Conservation (phyloP, 768 basidiomycete species). For the Lactarius akahatsu region DNA sequence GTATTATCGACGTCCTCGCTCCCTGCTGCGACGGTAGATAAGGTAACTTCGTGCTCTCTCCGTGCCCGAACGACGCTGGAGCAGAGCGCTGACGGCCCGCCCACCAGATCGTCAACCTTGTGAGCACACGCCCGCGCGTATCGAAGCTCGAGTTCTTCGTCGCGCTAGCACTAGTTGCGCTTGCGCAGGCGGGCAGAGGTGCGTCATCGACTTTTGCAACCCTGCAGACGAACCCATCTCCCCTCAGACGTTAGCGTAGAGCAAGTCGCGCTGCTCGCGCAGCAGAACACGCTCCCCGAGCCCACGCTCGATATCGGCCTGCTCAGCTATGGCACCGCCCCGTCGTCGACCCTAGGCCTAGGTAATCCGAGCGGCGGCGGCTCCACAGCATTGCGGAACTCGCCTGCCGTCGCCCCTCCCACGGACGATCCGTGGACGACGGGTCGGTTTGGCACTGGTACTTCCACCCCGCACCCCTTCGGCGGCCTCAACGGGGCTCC, state of each 20-base stretch:
- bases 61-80: neutral
- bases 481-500: conserved; percentile 39
- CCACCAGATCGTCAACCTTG: conserved; percentile 82
- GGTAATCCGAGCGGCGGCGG: neutral
- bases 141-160: conserved; percentile 92
- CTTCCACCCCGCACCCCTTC: neutral
- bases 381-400: neutral
- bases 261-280: conserved; percentile 72
- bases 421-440: conserved; percentile 24
- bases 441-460: conserved; percentile 15
- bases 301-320: conserved; percentile 65
- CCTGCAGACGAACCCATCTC: neutral
- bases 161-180: conserved; percentile 80
- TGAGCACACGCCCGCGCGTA: conserved; percentile 75
- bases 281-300: conserved; percentile 75
- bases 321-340: conserved; percentile 46
- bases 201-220: conserved; percentile 22
- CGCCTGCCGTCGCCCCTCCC: neutral
- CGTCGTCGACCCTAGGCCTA: conserved; percentile 36
- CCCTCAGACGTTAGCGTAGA: conserved; percentile 73
- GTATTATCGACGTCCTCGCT: conserved; percentile 75
- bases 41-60: conserved; percentile 46
- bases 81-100: neutral
- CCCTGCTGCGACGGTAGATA: conserved; percentile 80
- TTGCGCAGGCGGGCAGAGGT: conserved; percentile 85